These are phyloP conservation scores for Talaromyces rugulosus DNA, from an alignment of 2,329 filamentous ascomycete species.

Conservation along the genomic window DNA sequence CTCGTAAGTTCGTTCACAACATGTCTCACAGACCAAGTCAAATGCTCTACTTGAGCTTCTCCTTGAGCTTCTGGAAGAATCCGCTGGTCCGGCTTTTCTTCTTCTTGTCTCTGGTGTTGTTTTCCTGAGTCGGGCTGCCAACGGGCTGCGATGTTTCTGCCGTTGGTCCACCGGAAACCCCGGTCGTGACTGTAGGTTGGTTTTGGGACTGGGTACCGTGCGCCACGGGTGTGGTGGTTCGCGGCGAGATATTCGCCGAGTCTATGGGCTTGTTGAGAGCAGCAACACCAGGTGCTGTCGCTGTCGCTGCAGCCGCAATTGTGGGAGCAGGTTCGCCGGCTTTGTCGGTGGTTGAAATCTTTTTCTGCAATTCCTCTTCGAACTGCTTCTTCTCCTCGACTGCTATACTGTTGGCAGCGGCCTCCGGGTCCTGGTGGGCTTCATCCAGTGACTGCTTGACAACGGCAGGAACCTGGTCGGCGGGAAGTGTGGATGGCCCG, in stretches of 20 bases:
- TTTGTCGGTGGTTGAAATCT: constrained; percentile 31
- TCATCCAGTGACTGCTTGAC: constrained; percentile 35
- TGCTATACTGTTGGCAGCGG: constrained; percentile 60
- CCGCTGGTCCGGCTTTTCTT: constrained; percentile 63
- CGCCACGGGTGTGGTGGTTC: constrained; percentile 15
- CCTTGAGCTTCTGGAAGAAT: constrained; percentile 55
- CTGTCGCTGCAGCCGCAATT: constrained; percentile 33
- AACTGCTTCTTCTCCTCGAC: constrained; percentile 67
- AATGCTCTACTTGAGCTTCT: constrained; percentile 43
- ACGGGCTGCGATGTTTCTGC: constrained; percentile 18
- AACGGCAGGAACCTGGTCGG: constrained; percentile 27
- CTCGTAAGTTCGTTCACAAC: background rate
- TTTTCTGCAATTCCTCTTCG: constrained; percentile 64
- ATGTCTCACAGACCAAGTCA: background rate
- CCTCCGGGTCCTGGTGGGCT: constrained; percentile 61
- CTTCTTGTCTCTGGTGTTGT: constrained; percentile 52
- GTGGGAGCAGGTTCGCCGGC: constrained; percentile 28
- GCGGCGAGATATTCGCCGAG: constrained; percentile 24
- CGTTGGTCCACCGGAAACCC: constrained; percentile 12
- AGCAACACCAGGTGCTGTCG: constrained; percentile 30
- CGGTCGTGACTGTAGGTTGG: constrained; percentile 14
- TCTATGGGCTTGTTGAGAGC: constrained; percentile 16
- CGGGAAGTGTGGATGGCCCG: constrained; percentile 26
- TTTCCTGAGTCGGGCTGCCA: constrained; percentile 17
- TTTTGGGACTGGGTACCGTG: background rate